Percentiles rank a stretch among this genome's conserved stretches.
Evolutionary conservation across 805 yeast genomes (phyloP).

Genomic region (Ogataea henricii): DNA sequence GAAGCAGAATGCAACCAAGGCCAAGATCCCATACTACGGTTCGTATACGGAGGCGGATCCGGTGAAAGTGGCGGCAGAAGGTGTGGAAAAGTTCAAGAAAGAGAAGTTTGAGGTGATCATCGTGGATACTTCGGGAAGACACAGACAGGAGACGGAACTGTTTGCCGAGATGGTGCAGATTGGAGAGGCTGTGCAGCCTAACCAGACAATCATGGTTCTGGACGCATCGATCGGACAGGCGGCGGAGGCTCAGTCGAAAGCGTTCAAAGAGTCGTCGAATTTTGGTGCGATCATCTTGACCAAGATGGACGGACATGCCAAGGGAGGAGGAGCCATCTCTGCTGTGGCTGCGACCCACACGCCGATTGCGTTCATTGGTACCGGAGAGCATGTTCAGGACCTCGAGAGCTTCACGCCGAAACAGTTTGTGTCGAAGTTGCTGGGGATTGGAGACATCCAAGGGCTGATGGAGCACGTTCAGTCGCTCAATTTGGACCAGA

Average conservation of each 20-base stretch:
- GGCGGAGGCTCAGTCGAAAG: slow-evolving; percentile 91
- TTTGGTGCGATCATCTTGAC: slow-evolving; percentile 95
- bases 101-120: slow-evolving; percentile 92
- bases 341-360: slow-evolving; percentile 97
- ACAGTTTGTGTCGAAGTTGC: slow-evolving; percentile 83
- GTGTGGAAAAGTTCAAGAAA: slow-evolving; percentile 87
- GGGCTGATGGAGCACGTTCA: slow-evolving; percentile 93
- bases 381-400: slow-evolving; percentile 96
- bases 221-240: slow-evolving; percentile 99
- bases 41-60: slow-evolving; percentile 96
- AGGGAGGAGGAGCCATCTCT: slow-evolving; percentile 99
- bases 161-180: slow-evolving; percentile 96
- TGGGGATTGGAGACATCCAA: slow-evolving; percentile 95
- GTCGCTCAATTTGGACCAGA: slow-evolving; percentile 82
- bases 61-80: slow-evolving; percentile 85
- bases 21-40: slow-evolving; percentile 92
- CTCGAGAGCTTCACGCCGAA: slow-evolving; percentile 89
- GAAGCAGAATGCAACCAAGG: slow-evolving; percentile 95
- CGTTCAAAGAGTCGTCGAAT: slow-evolving; percentile 89
- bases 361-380: slow-evolving; percentile 94
- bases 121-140: slow-evolving; percentile 98
- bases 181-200: slow-evolving; percentile 83
- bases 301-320: slow-evolving; percentile 98
- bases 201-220: slow-evolving; percentile 95
- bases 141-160: slow-evolving; percentile 88